These are phyloP conservation scores for Whalleya microplaca DNA, from an alignment of 2,329 filamentous ascomycete species.

Conservation along the genomic window DNA sequence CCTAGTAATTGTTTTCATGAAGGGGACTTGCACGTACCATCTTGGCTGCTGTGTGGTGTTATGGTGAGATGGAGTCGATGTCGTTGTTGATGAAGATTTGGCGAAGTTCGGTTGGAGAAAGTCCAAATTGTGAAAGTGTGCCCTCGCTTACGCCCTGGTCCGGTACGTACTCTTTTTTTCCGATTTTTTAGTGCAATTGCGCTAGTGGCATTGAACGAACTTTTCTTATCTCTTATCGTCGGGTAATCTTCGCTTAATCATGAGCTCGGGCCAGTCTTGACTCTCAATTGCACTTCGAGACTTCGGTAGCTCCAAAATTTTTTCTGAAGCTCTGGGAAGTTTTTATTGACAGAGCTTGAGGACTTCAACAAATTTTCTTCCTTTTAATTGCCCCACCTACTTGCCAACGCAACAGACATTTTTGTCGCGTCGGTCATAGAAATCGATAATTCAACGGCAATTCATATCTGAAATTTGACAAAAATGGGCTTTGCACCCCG, in stretches of 20 bases:
- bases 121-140: conserved; percentile 51
- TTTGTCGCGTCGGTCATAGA: conserved; percentile 5
- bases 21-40: conserved; percentile 52
- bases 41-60: conserved; percentile 55
- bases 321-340: conserved; percentile 24
- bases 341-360: conserved; percentile 14
- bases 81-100: conserved; percentile 53
- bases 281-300: conserved; percentile 7
- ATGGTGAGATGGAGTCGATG: conserved; percentile 59
- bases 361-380: conserved; percentile 14
- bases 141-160: conserved; percentile 48
- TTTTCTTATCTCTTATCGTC: neutral
- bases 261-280: conserved; percentile 19
- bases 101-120: conserved; percentile 44
- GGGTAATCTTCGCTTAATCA: conserved; percentile 12
- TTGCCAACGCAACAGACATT: conserved; percentile 9
- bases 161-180: conserved; percentile 28
- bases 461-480: conserved; percentile 4
- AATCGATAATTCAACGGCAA: neutral
- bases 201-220: neutral
- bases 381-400: conserved; percentile 21
- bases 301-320: conserved; percentile 29
- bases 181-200: neutral
- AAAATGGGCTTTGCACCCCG: conserved; percentile 47
- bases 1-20: conserved; percentile 1